Evolutionary conservation across 1,284 basidiomycete species (phyloP).

Genomic region (Ceratobasidium sp.): DNA sequence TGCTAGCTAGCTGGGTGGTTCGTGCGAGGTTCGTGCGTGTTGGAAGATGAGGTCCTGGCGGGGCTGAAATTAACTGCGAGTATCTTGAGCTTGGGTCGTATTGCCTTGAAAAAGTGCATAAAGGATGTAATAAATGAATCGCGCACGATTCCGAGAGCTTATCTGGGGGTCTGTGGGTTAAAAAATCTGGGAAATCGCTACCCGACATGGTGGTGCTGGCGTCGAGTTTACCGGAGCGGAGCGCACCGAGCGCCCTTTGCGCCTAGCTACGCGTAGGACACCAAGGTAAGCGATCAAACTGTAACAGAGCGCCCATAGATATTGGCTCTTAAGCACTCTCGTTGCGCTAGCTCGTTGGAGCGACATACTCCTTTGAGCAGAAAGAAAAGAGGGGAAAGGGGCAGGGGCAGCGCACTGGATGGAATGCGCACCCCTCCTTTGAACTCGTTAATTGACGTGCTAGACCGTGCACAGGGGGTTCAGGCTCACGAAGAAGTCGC

Average conservation of each 20-base stretch:
- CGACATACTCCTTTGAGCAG: not conserved
- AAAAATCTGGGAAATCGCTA: not conserved
- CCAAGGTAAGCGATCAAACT: conserved; percentile 13
- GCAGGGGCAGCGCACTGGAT: conserved; percentile 4
- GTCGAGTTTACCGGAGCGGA: conserved; percentile 3
- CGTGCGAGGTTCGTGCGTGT: not conserved
- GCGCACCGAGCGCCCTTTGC: not conserved
- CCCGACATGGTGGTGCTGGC: conserved; percentile 1
- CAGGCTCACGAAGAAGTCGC: not conserved
- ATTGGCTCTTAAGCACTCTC: not conserved
- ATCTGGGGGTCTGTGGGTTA: not conserved
- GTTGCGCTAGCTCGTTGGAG: conserved; percentile 4
- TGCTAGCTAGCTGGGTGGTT: conserved; percentile 1
- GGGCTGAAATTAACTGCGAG: conserved; percentile 4
- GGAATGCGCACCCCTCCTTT: conserved; percentile 12
- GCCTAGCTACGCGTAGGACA: conserved; percentile 7
- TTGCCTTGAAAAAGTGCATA: conserved; percentile 2
- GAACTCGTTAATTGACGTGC: conserved; percentile 13
- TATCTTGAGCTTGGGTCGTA: not conserved
- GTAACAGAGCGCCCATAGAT: not conserved
- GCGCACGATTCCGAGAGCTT: not conserved
- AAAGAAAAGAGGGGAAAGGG: not conserved
- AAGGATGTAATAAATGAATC: not conserved
- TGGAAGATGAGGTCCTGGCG: not conserved
- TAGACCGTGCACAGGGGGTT: not conserved